Base-by-base conservation (phyloP, 176 grass and related monocot species). In the Sorghum bicolor region DNA sequence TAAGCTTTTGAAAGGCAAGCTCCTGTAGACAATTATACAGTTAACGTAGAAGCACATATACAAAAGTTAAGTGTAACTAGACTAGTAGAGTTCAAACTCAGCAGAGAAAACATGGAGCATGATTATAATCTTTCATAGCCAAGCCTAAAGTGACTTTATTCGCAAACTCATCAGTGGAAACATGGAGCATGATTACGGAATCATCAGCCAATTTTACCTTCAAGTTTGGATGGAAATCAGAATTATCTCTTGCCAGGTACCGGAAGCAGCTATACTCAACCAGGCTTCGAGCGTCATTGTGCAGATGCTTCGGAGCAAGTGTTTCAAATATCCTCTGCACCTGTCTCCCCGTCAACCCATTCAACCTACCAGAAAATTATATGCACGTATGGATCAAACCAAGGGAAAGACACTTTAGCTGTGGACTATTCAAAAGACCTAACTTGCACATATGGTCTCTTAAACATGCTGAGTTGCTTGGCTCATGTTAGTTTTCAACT, bases 231-330 rank as follows among this genome's bases (percentile, higher is more conserved):
- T 98, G 89, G 48, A 98, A 90, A 14, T 98, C 93, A 77, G 89
- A 98, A 75, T 82, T 86, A 61, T 95, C 91, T 76, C 85, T 90
- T 79, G 96, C 90, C 68, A 98, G 81, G 74, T 94, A 98, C 70
- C 96, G 90, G 86, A 95, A 98, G 81, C 96, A 98, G 71, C 96
- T 92, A 86, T 98, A 98, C 67, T 98, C 96, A 79, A 98, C 87
- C 81, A 98, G 86, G 89, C 70, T 95, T 78, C 80, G 89, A 77
- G 87, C 91, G 85, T 93, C 89, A 81, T 70, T 80, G 39, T 86
- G 89, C 40, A 92, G 62, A 84, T 82, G 73, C 53, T 92, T 74
- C 31, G 89, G 91, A 80, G 96, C 87, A 78, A 98, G 89, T 11
- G 89, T 75, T 88, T 87, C 86, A 67, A 95, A 98, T 62, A 92